Conservation (phyloP, 305 asterid genomes). For the Fraxinus latifolia region DNA sequence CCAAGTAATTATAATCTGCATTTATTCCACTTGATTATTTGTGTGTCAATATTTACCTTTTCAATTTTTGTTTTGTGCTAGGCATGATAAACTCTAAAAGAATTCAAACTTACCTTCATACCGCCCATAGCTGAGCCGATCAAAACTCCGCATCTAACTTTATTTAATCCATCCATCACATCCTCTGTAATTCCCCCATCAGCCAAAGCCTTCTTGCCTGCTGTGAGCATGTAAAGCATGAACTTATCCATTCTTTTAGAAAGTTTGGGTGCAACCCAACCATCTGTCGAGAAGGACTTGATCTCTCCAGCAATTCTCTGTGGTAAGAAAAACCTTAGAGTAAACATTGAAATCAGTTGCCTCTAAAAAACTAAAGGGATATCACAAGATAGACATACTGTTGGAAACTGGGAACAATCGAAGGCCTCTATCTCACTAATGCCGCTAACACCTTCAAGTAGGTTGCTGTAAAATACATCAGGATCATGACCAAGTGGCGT, state of each 20-base stretch:
- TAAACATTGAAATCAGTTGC: constrained; percentile 20
- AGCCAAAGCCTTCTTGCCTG: constrained; percentile 92
- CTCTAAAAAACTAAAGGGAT: constrained; percentile 19
- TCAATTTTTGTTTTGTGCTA: background rate
- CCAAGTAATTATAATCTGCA: background rate
- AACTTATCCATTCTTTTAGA: constrained; percentile 90
- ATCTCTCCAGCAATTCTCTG: constrained; percentile 99
- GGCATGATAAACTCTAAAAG: background rate
- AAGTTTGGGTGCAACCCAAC: constrained; percentile 91
- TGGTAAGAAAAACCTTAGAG: constrained; percentile 30
- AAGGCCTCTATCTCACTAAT: constrained; percentile 86
- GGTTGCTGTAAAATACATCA: constrained; percentile 72
- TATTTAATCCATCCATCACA: constrained; percentile 65
- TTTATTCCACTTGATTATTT: background rate
- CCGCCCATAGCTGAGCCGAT: constrained; percentile 98
- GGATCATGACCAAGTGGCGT: constrained; percentile 89
- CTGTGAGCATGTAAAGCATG: constrained; percentile 93
- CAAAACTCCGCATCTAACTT: constrained; percentile 78
- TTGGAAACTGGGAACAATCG: constrained; percentile 86
- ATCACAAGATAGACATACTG: constrained; percentile 52
- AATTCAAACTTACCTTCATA: constrained; percentile 59
- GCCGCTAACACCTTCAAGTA: constrained; percentile 91
- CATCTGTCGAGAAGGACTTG: constrained; percentile 81
- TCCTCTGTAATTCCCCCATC: constrained; percentile 85
- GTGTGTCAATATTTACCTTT: background rate